Evolutionary conservation across 176 grass and related monocot species (phyloP).

Genomic region (Aegilops bicornis): DNA sequence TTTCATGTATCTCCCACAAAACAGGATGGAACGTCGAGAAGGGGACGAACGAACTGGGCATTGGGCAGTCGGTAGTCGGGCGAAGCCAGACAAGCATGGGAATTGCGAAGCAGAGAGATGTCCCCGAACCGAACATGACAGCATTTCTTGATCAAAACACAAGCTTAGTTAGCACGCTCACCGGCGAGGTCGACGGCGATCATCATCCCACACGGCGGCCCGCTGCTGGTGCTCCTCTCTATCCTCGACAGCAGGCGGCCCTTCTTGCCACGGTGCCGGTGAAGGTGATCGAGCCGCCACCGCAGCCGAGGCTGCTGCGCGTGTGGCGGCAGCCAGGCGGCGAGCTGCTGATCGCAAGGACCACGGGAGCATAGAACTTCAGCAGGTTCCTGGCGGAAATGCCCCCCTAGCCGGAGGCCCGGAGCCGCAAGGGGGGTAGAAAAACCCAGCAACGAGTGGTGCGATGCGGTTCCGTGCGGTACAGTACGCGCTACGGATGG

Average conservation of each 20-base stretch:
- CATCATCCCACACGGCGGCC: background rate
- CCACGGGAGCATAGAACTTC: conserved; percentile 31
- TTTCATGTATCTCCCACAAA: too few species aligned
- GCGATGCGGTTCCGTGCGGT: background rate
- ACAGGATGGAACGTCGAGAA: too few species aligned
- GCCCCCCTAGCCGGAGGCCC: background rate
- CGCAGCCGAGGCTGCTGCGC: conserved; percentile 6
- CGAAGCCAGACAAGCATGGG: background rate
- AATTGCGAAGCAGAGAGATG: background rate
- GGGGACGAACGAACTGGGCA: background rate
- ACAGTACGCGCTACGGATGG: too few species aligned
- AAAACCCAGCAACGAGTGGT: background rate
- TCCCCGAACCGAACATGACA: background rate
- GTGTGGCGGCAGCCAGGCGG: conserved; percentile 28
- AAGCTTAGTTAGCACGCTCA: conserved; percentile 19
- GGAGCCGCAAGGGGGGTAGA: background rate
- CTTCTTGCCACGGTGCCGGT: background rate
- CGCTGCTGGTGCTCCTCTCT: background rate
- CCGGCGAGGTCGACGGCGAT: background rate
- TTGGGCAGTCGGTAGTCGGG: background rate
- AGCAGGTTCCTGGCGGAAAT: background rate
- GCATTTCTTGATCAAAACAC: background rate
- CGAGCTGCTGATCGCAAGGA: conserved; percentile 32
- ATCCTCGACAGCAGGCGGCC: background rate
- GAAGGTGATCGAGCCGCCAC: background rate